Evolutionary conservation across 78 protist species (phyloP).

Genomic region (Mastigamoeba balamuthi): DNA sequence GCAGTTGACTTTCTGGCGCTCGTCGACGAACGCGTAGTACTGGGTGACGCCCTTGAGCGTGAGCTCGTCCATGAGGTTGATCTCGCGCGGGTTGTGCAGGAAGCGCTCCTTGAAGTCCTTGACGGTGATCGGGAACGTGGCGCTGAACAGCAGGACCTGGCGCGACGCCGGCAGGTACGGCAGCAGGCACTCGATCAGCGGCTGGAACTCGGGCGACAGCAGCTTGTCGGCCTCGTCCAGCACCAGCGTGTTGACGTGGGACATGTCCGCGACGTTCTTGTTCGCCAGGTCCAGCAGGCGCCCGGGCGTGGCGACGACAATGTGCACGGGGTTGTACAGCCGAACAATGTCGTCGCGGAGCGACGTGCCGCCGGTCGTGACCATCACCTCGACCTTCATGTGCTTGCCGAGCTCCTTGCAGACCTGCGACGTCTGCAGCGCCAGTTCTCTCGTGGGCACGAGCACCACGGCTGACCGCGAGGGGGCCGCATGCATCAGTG

Average conservation of each 20-base stretch:
- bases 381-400: slow-evolving; percentile 79
- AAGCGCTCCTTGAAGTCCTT: slow-evolving; percentile 57
- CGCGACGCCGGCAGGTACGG: slow-evolving; percentile 57
- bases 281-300: slow-evolving; percentile 79
- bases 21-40: slow-evolving; percentile 97
- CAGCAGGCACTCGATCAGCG: slow-evolving; percentile 64
- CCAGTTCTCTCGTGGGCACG: slow-evolving; percentile 96
- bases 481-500: too few species aligned
- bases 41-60: slow-evolving; percentile 96
- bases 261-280: slow-evolving; percentile 48
- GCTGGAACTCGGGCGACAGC: slow-evolving; percentile 88
- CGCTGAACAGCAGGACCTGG: slow-evolving; percentile 89
- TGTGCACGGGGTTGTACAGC: slow-evolving; percentile 72
- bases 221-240: slow-evolving; percentile 98
- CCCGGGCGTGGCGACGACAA: slow-evolving; percentile 94
- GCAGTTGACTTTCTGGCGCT: slow-evolving; percentile 93
- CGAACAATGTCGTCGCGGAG: slow-evolving; percentile 54
- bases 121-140: slow-evolving; percentile 96
- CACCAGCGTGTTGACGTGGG: slow-evolving; percentile 54
- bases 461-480: slow-evolving; percentile 62
- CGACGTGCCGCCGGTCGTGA: slow-evolving; percentile 90
- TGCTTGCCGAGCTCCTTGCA: slow-evolving; percentile 84
- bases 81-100: slow-evolving; percentile 79
- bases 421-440: slow-evolving; percentile 89
- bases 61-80: slow-evolving; percentile 97